Evolutionary conservation across 2,329 filamentous ascomycete genomes (phyloP).

Genomic region (Sporothrix globosa): DNA sequence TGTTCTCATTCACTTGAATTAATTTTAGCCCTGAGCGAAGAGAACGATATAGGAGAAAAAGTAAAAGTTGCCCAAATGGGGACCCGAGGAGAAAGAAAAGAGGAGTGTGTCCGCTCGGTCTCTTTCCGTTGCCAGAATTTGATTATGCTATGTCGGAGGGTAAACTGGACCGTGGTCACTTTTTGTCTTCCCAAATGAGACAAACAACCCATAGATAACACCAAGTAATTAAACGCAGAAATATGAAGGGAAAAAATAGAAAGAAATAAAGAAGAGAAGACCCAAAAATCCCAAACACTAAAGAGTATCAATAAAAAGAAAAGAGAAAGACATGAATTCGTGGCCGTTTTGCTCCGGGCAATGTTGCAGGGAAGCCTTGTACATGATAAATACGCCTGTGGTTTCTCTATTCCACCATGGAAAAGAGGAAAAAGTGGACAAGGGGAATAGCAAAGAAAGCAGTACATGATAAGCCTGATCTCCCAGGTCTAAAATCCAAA

Average conservation of each 20-base stretch:
- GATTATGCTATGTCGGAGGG: constrained; percentile 8
- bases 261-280: neutral
- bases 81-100: neutral
- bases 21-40: too few relatives aligned
- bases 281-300: neutral
- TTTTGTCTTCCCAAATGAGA: constrained; percentile 22
- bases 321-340: constrained; percentile 8
- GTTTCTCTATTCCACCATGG: neutral
- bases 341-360: constrained; percentile 21
- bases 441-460: neutral
- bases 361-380: constrained; percentile 14
- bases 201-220: neutral
- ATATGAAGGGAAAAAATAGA: neutral
- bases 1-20: too few relatives aligned
- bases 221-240: constrained; percentile 6
- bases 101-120: neutral
- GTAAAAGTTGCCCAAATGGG: neutral
- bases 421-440: neutral
- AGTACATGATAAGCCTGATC: neutral
- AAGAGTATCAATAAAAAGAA: neutral
- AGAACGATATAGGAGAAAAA: too few relatives aligned
- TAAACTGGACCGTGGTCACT: neutral
- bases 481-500: neutral
- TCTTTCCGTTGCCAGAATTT: constrained; percentile 15
- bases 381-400: constrained; percentile 20